Evolutionary conservation across 108 stramenopile species (phyloP), one percentile per base, ranked within the genome.

Genomic region (Cyclotella choctawhatcheeana): DNA sequence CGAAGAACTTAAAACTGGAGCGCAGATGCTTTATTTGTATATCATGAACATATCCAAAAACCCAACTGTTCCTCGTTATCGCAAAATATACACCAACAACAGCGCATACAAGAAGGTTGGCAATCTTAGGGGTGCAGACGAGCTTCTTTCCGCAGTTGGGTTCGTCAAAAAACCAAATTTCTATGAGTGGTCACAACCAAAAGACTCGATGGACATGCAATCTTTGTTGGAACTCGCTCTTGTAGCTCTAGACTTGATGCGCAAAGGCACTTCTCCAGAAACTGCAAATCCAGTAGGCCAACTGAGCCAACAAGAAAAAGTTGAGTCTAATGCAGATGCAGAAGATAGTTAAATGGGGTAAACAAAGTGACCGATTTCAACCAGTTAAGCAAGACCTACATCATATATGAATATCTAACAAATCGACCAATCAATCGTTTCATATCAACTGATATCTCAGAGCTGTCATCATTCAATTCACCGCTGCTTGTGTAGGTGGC

Each of bases 61-160:
- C 47, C 86, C 90, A 18, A 55, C 67, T 18, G 76, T 88, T 30
- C 87, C 87, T 20, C 77, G 91, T 13, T 92, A 94, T 71, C 88
- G 90, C 13, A 91, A 91, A 69, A 90, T 94, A 48, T 90, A 85
- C 61, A 92, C 87, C 18, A 83, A 84, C 22, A 92, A 91, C 65
- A 85, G 84, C 37, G 89, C 77, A 33, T 94, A 76, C 21, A 70
- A 64, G 14, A 90, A 89, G 54, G 85, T 94, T 33, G 86, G 88
- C 29, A 56, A 73, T 8, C 54, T 94, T 17, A 27, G 37, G 0
- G 93, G 93, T 47, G 89, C 84, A 14, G 81, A 65, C 58, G 89
- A 88, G 10, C 74, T 94, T 31, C 77, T 94, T 24, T 22, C 54
- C 18, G 85, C 84, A 0, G 76, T 94, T 25, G 93, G 93, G 10